A percentile compares a stretch with the other conserved stretches of the same genome.
These are phyloP conservation scores for Coprinopsis sp. DNA, from an alignment of 768 basidiomycete species.

Conservation along the genomic window DNA sequence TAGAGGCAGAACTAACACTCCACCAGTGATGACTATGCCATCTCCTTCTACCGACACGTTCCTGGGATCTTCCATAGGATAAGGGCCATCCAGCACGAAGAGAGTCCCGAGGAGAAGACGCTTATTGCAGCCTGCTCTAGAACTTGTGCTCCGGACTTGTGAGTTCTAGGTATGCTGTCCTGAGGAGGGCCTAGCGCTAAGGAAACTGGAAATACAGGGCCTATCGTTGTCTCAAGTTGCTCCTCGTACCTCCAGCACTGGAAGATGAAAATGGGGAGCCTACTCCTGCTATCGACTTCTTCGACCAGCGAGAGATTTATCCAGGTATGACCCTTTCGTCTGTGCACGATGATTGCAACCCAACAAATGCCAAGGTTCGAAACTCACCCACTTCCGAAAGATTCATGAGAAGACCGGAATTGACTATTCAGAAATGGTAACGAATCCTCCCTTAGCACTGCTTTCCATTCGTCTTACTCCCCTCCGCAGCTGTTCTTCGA, in stretches of 20 bases:
- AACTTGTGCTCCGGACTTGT: slow-evolving; percentile 67
- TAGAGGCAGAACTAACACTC: neutral
- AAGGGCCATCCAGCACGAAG: slow-evolving; percentile 36
- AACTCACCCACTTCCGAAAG: slow-evolving; percentile 74
- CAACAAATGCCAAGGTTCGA: slow-evolving; percentile 56
- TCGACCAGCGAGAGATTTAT: slow-evolving; percentile 72
- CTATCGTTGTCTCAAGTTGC: slow-evolving; percentile 61
- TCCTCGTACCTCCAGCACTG: slow-evolving; percentile 40
- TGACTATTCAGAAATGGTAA: slow-evolving; percentile 76
- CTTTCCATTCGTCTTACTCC: neutral
- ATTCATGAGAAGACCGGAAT: slow-evolving; percentile 71
- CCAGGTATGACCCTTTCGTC: slow-evolving; percentile 39
- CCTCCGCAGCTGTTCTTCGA: slow-evolving; percentile 59
- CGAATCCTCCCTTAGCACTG: slow-evolving; percentile 6
- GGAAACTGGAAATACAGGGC: slow-evolving; percentile 44
- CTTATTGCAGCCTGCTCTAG: slow-evolving; percentile 72
- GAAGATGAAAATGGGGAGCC: slow-evolving; percentile 25
- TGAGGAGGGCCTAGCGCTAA: neutral
- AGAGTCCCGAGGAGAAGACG: slow-evolving; percentile 13
- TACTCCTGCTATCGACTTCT: slow-evolving; percentile 52
- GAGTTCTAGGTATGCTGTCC: slow-evolving; percentile 21
- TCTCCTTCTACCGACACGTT: slow-evolving; percentile 76
- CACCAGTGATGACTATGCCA: slow-evolving; percentile 46
- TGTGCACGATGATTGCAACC: neutral
- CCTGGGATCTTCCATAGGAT: slow-evolving; percentile 64